Evolutionary conservation across 345 rosid species (phyloP), one percentile per base, ranked within the genome.

Genomic region (Anacardium occidentale): DNA sequence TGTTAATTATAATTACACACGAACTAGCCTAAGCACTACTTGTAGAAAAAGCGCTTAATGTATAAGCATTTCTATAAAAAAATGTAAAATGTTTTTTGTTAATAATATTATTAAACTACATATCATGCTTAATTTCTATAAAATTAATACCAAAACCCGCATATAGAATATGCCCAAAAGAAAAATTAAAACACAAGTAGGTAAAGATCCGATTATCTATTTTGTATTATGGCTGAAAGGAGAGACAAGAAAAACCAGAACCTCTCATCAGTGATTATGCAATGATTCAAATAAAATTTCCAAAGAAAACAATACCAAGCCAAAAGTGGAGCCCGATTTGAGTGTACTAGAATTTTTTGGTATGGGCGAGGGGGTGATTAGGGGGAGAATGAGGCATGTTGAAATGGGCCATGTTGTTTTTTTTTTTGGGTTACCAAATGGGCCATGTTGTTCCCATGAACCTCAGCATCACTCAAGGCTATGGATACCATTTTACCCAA

Each of bases 361-460:
- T 57, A 82, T 80, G 83, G 85, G 85, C 66, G 79, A 48, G 69
- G 75, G 85, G 1, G 32, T 29, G 32, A 29, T 3, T 29, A 29
- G 32, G 32, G 32, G 69, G 72, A 85, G 81, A 79, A 63, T 18
- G 65, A 71, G 80, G 34, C 87, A 89, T 83, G 85, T 82, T 74
- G 75, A 75, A 5, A 59, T 68, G 87, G 60, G 71, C 84, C 83
- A 62, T 56, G 42, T 59, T 87, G 90, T 82, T 75, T n/a, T n/a
- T n/a, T n/a, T n/a, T n/a, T n/a, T n/a, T n/a, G n/a, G n/a, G n/a
- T n/a, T n/a, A n/a, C n/a, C n/a, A 75, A 5, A 59, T 68, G 87
- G 60, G 71, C 84, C 83, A 62, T 56, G 42, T 59, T 87, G 90
- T 82, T 75, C 48, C 74, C 81, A 69, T 61, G 10, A 29, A 62